phyloP scores from a whole-genome alignment of 2,329 filamentous ascomycete genomes.

The Didymella segeticola region DNA sequence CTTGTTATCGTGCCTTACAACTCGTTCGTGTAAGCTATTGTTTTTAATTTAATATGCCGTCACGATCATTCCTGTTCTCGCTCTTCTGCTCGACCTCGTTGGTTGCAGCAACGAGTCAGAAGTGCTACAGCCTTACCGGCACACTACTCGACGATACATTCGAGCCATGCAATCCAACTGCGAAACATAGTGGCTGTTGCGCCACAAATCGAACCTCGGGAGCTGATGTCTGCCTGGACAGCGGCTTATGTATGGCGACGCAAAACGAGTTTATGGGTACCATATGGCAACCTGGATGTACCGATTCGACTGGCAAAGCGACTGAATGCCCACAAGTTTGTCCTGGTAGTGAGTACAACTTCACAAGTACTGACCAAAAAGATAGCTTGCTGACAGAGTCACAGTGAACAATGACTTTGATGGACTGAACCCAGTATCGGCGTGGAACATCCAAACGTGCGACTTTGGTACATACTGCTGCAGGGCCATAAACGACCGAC shows the following conservation, averaged over 20 bases:
- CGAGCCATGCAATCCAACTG: conserved; percentile 37
- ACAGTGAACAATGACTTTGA: conserved; percentile 24
- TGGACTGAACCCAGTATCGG: conserved; percentile 24
- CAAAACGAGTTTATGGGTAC: conserved; percentile 35
- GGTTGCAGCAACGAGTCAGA: conserved; percentile 26
- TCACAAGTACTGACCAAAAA: not conserved
- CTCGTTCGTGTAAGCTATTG: not conserved
- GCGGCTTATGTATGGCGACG: conserved; percentile 45
- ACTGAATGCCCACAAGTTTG: conserved; percentile 40
- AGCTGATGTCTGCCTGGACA: conserved; percentile 42
- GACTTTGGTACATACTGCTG: conserved; percentile 46
- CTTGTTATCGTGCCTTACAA: not conserved
- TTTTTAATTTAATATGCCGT: conserved; percentile 29
- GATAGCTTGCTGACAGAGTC: not conserved
- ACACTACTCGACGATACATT: conserved; percentile 36
- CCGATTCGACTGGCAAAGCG: conserved; percentile 40
- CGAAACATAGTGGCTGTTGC: conserved; percentile 44
- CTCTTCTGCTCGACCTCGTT: conserved; percentile 20
- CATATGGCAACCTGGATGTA: conserved; percentile 46
- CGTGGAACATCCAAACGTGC: conserved; percentile 46
- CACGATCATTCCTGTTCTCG: conserved; percentile 21
- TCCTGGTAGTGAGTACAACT: conserved; percentile 33
- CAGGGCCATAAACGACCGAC: conserved; percentile 31
- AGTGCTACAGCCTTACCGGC: conserved; percentile 43
- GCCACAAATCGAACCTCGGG: conserved; percentile 33